phyloP scores from a whole-genome alignment of 164 flowering plant genomes.

The Tetrastigma voinierianum region DNA sequence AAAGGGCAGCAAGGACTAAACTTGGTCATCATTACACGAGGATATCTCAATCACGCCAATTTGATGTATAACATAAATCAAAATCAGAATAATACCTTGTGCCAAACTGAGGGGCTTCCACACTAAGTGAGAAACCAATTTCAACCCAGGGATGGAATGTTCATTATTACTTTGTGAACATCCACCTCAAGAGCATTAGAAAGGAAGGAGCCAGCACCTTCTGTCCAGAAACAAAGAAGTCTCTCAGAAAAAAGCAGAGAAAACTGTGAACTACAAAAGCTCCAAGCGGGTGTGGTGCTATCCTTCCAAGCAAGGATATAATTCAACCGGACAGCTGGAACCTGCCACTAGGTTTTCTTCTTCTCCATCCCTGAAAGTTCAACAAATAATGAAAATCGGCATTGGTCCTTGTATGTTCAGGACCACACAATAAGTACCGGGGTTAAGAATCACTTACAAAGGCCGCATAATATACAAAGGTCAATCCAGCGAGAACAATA shows the following conservation, averaged over 20 bases:
- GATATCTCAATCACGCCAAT: no score
- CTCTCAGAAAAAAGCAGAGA: slow-evolving; percentile 10
- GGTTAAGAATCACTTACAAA: slow-evolving; percentile 59
- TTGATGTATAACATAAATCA: no score
- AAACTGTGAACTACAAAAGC: slow-evolving; percentile 5
- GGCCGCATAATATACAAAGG: slow-evolving; percentile 76
- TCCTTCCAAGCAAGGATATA: not conserved
- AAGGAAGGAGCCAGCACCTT: slow-evolving; percentile 22
- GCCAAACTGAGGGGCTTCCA: no score
- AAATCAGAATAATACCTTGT: no score
- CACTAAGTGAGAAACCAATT: no score
- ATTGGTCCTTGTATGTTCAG: not conserved
- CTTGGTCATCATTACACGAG: no score
- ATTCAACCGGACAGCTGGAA: slow-evolving; percentile 72
- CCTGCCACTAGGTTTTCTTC: slow-evolving; percentile 79
- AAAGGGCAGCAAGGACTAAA: no score
- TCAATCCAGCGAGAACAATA: slow-evolving; percentile 70
- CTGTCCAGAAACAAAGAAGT: slow-evolving; percentile 14
- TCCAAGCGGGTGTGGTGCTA: slow-evolving; percentile 3
- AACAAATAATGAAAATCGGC: not conserved
- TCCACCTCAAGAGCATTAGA: slow-evolving; percentile 4
- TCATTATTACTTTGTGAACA: no score
- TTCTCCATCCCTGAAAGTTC: slow-evolving; percentile 83
- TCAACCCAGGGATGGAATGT: no score
- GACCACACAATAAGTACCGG: not conserved